These are phyloP conservation scores for Tetracladium setigerum DNA, from an alignment of 495 filamentous ascomycete species.

Conservation along the genomic window DNA sequence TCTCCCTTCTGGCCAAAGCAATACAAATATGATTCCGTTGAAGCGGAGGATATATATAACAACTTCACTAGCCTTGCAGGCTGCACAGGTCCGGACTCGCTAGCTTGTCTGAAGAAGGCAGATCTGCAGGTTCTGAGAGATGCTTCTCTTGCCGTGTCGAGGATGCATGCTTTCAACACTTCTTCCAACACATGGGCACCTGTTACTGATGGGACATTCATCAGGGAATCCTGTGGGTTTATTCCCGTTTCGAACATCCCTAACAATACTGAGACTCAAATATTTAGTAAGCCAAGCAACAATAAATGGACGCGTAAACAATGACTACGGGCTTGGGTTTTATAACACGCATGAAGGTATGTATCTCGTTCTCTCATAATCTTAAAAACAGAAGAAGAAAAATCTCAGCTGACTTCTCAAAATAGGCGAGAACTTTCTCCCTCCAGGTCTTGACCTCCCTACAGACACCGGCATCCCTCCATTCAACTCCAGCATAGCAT, in stretches of 20 bases:
- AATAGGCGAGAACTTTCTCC: constrained; percentile 45
- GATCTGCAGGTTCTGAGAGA: constrained; percentile 53
- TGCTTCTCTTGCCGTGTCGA: constrained; percentile 31
- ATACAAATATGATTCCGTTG: constrained; percentile 40
- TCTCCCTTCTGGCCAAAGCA: constrained; percentile 52
- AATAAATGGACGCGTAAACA: constrained; percentile 30
- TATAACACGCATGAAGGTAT: constrained; percentile 52
- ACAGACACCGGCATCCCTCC: constrained; percentile 20
- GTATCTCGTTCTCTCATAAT: background rate
- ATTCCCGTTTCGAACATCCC: no score
- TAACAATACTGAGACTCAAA: no score
- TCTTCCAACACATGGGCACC: constrained; percentile 51
- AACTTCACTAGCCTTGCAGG: constrained; percentile 49
- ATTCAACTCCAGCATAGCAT: constrained; percentile 37
- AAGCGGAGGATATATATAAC: constrained; percentile 57
- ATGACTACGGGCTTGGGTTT: constrained; percentile 40
- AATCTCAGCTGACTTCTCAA: background rate
- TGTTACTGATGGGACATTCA: constrained; percentile 49
- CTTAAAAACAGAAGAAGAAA: no score
- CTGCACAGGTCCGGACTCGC: constrained; percentile 48
- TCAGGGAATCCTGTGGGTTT: constrained; percentile 26
- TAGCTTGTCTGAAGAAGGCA: constrained; percentile 55
- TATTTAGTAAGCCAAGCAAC: constrained; percentile 32
- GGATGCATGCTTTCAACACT: constrained; percentile 43
- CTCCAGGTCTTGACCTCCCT: constrained; percentile 34